Conservation (phyloP, 2,329 filamentous ascomycete genomes). For the Trichoderma asperellum region DNA sequence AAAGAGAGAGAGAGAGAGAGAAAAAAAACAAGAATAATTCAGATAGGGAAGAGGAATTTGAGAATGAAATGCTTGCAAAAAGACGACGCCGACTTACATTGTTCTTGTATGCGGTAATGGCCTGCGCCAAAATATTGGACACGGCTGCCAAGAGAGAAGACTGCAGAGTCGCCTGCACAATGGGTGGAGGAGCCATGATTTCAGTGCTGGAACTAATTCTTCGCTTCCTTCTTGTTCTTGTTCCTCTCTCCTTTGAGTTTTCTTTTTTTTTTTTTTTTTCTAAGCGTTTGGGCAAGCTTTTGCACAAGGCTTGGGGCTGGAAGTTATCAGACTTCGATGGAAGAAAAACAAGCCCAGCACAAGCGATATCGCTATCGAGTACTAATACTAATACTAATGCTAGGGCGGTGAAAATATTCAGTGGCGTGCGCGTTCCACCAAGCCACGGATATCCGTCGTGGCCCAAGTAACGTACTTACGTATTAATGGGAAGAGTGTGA, state of each 20-base stretch:
- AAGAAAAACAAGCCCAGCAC: not conserved
- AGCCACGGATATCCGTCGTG: not conserved
- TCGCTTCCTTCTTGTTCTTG: not conserved
- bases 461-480: not conserved
- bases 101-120: constrained; percentile 64
- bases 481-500: not conserved
- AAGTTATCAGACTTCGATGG: not conserved
- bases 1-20: not conserved
- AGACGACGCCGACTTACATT: constrained; percentile 49
- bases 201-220: not conserved
- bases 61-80: too few species aligned
- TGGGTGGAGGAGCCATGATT: constrained; percentile 48
- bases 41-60: too few species aligned
- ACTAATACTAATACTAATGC: not conserved
- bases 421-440: not conserved
- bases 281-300: not conserved
- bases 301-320: not conserved
- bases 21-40: not conserved
- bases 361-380: not conserved
- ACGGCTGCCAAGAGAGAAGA: constrained; percentile 65
- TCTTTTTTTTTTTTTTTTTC: not conserved
- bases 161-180: constrained; percentile 66
- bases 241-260: not conserved
- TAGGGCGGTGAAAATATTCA: not conserved
- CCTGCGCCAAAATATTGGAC: constrained; percentile 75